Evolutionary conservation across 2,329 filamentous ascomycete species (phyloP).

Genomic region (Grosmannia huntii): DNA sequence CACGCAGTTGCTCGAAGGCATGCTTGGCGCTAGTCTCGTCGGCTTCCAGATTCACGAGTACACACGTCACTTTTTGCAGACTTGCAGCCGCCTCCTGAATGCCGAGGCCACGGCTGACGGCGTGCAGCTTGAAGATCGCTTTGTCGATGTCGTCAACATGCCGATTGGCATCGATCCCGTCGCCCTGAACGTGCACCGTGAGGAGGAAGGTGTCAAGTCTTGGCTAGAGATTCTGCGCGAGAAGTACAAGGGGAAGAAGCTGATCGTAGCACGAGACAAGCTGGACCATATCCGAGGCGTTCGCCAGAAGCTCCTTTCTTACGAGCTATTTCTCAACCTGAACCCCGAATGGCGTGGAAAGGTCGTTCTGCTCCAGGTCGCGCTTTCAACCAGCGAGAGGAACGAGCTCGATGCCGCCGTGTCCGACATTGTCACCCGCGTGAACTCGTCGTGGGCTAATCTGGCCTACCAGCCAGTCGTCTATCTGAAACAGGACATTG

Average conservation of each 20-base stretch:
- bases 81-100: constrained; percentile 80
- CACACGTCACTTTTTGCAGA: constrained; percentile 86
- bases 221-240: constrained; percentile 75
- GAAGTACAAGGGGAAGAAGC: constrained; percentile 73
- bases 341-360: constrained; percentile 82
- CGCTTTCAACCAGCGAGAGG: constrained; percentile 79
- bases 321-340: constrained; percentile 87
- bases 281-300: constrained; percentile 87
- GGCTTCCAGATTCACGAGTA: constrained; percentile 94
- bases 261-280: constrained; percentile 91
- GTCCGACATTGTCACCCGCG: constrained; percentile 85
- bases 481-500: constrained; percentile 89
- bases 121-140: constrained; percentile 81
- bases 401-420: constrained; percentile 77
- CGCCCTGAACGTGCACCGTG: constrained; percentile 57
- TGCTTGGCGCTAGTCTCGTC: constrained; percentile 83
- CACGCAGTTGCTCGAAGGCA: constrained; percentile 77
- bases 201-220: constrained; percentile 57
- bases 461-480: constrained; percentile 85
- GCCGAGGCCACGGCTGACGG: constrained; percentile 83
- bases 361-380: constrained; percentile 87
- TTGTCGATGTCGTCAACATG: constrained; percentile 74
- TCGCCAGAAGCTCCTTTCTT: constrained; percentile 82
- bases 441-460: constrained; percentile 85
- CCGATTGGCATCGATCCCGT: constrained; percentile 87